These are phyloP conservation scores for Haematococcus lacustris DNA, from an alignment of 139 green algal species.

Conservation along the genomic window DNA sequence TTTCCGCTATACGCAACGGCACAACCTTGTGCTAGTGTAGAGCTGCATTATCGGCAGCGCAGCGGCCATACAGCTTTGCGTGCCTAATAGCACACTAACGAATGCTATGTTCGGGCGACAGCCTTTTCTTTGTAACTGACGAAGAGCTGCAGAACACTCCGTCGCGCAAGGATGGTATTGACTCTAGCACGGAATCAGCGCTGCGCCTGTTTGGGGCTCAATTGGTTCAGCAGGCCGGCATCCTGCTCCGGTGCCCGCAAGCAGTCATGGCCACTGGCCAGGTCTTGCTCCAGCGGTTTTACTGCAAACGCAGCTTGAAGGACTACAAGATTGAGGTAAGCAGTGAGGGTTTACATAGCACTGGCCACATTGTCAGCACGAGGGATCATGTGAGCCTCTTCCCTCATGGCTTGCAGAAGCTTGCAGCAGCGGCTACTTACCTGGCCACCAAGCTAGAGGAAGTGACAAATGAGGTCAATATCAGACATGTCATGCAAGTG, in stretches of 20 bases:
- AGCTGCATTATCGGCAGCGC: too few relatives aligned
- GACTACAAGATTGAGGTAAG: constrained; percentile 77
- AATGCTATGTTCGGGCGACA: background rate
- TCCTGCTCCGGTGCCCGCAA: constrained; percentile 71
- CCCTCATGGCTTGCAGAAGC: constrained; percentile 32
- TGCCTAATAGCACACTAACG: too few relatives aligned
- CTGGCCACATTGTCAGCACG: background rate
- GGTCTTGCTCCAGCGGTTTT: constrained; percentile 90
- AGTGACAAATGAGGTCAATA: constrained; percentile 13
- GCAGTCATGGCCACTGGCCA: constrained; percentile 81
- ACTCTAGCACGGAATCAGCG: constrained; percentile 53
- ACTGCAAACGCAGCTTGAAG: constrained; percentile 80
- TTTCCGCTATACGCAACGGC: too few relatives aligned
- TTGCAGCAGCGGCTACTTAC: constrained; percentile 63
- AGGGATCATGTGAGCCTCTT: background rate
- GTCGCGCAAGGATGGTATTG: constrained; percentile 63
- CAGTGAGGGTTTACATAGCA: background rate
- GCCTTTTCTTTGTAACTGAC: constrained; percentile 10
- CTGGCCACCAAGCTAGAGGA: constrained; percentile 90
- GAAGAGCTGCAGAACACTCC: constrained; percentile 67
- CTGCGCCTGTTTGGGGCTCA: constrained; percentile 74
- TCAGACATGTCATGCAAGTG: constrained; percentile 58
- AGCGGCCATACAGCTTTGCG: too few relatives aligned
- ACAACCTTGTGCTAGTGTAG: too few relatives aligned
- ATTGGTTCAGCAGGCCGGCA: constrained; percentile 60